phyloP scores from a whole-genome alignment of 768 basidiomycete genomes.

The Lactarius psammicola region DNA sequence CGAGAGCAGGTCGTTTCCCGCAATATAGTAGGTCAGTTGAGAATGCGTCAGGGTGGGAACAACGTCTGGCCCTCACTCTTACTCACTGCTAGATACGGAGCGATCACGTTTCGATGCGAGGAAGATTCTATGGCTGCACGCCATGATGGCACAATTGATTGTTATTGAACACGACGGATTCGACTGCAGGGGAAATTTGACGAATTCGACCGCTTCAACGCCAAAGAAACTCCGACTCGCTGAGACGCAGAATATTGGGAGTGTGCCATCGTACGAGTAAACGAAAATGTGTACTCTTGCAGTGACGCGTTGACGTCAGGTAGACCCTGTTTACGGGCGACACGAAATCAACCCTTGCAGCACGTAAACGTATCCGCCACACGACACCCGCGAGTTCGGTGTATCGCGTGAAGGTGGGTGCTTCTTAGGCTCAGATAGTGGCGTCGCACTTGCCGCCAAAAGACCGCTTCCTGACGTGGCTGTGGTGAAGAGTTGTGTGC shows the following conservation, averaged over 20 bases:
- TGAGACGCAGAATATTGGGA: background rate
- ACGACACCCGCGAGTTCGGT: background rate
- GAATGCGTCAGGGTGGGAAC: too few relatives aligned
- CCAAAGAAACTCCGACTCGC: background rate
- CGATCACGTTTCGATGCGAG: background rate
- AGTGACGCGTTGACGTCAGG: background rate
- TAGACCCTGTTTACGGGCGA: background rate
- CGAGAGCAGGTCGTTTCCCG: background rate
- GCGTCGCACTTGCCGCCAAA: too few relatives aligned
- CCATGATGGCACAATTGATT: background rate
- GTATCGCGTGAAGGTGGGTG: background rate
- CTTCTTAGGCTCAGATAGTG: background rate
- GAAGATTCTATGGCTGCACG: background rate
- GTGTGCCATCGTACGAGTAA: background rate
- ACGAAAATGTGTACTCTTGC: background rate
- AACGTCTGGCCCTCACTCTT: background rate
- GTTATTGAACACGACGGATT: background rate
- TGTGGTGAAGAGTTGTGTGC: too few relatives aligned
- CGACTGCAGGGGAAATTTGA: background rate
- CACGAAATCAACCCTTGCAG: background rate
- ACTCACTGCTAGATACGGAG: background rate
- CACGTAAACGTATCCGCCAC: background rate
- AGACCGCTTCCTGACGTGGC: too few relatives aligned
- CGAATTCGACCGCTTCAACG: background rate
- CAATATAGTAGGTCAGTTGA: too few relatives aligned